Base-by-base conservation (phyloP, 2,329 filamentous ascomycete genomes). In the Colletotrichum sp. region DNA sequence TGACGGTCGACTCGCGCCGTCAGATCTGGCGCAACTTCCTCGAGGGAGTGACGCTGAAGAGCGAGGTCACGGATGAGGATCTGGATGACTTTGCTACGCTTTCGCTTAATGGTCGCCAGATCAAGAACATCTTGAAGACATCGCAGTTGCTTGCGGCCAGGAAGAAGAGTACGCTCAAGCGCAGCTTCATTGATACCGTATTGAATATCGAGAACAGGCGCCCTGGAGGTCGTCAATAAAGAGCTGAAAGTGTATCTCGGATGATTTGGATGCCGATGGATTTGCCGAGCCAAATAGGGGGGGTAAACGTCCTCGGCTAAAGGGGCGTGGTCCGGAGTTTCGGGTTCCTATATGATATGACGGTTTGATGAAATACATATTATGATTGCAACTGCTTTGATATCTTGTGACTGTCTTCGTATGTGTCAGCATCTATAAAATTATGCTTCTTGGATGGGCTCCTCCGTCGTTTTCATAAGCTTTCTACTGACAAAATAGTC, bases 21-120 rank as follows among this genome's bases (percentile, higher is more conserved):
- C 76, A 80, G 66, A 83, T 88, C 69, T 88, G 86, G 86, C 73
- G 79, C 16, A 84, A 85, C 66, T 87, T 87, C 79, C 76, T 87
- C 7, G 74, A 74, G 28, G 82, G 84, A 7, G 79, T 82, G n/a
- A 80, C 77, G 55, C 63, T 75, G 30, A 78, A 79, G 65, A 82
- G 82, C 68, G 78, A 82, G 4, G 63, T 85, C 4, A 74, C 76
- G 0, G 78, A 81, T 0, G 79, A 78, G 5, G 78, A 81, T 1
- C 59, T 87, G 3, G 79, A 84, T 6, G 79, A 85, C 70, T 78
- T 89, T 32, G 80, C 86, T 0, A 70, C 80, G 59, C 80, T 88
- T 68, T 78, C 83, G 18, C 82, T 89, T 21, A 89, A 89, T 67
- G 87, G 88, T 0, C 82, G 87, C 5, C 86, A 89, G 82, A 89